Evolutionary conservation across 169 alveolate species (phyloP).

Genomic region (Besnoitia besnoiti): DNA sequence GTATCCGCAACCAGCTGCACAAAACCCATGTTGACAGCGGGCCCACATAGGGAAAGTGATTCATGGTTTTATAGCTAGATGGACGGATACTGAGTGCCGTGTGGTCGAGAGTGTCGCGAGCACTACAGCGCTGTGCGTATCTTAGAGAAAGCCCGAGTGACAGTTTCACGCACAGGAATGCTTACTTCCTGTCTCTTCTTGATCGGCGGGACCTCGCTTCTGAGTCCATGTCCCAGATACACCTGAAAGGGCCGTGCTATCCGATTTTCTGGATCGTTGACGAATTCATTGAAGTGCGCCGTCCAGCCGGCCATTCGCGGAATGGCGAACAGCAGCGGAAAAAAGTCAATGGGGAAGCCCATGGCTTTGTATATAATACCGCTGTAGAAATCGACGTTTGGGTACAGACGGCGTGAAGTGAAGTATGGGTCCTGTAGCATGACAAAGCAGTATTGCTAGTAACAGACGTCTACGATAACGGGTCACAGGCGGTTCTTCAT

Average conservation of each 20-base stretch:
- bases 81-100: not conserved
- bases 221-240: constrained; percentile 41
- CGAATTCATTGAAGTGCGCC: constrained; percentile 79
- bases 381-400: constrained; percentile 92
- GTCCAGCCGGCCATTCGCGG: constrained; percentile 89
- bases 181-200: constrained; percentile 17
- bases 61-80: not conserved
- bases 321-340: constrained; percentile 87
- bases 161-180: not conserved
- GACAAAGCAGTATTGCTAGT: not conserved
- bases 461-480: too few species aligned
- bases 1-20: not conserved
- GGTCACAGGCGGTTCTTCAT: too few species aligned
- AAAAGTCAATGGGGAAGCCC: constrained; percentile 84
- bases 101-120: not conserved
- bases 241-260: constrained; percentile 69
- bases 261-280: constrained; percentile 48
- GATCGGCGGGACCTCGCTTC: not conserved
- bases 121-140: not conserved
- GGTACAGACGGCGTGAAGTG: constrained; percentile 85
- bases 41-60: too few species aligned
- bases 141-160: too few species aligned
- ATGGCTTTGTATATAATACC: constrained; percentile 85
- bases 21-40: not conserved
- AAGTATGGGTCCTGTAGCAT: constrained; percentile 82